Evolutionary conservation across 345 rosid genomes (phyloP), one percentile per base, ranked within the genome.

Genomic region (Lenwebbia sp.): DNA sequence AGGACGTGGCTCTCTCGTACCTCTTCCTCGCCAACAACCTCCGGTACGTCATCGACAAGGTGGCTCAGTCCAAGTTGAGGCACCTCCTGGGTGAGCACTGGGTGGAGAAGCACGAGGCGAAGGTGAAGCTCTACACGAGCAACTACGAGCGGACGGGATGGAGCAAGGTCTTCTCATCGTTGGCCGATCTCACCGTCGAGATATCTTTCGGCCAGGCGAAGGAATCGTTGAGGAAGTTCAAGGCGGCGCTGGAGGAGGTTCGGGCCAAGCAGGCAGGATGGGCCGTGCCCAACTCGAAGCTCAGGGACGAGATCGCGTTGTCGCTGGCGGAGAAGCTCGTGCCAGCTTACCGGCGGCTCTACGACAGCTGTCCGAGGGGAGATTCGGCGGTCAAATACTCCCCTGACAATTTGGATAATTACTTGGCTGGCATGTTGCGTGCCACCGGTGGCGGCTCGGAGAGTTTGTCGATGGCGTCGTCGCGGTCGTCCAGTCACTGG

Each of bases 11-110:
- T n/a, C 40, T 82, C 7, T 85, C 89, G 4, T 87, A 87, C 75
- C 89, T 87, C 85, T 87, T 87, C 87, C 85, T 85, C 54, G 89
- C 87, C 10, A 87, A 87, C 85, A 87, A 87, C 52, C 89, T 87
- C 74, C 89, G 49, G 83, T 41, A 87, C 85, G 55, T 87, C 83
- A 6, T 60, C 22, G 75, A 49, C 40, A 54, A 52, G 53, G 89
- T 82, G 49, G 74, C n/a, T 10, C 5, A n/a, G 22, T 85, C 89
- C 15, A 87, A 82, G 44, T 74, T 87, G 40, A 83, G 58, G 55
- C 52, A 82, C 83, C 51, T 87, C 14, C 82, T 85, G 14, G 89
- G 89, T 17, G 76, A 85, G 17, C 83, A 82, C 0, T 87, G 89
- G 89, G 83, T 85, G 23, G 44, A 10, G 41, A 87, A 87, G 82